These are phyloP conservation scores for Aspergillus novoparasiticus DNA, from an alignment of 2,329 filamentous ascomycete genomes.

Conservation along the genomic window DNA sequence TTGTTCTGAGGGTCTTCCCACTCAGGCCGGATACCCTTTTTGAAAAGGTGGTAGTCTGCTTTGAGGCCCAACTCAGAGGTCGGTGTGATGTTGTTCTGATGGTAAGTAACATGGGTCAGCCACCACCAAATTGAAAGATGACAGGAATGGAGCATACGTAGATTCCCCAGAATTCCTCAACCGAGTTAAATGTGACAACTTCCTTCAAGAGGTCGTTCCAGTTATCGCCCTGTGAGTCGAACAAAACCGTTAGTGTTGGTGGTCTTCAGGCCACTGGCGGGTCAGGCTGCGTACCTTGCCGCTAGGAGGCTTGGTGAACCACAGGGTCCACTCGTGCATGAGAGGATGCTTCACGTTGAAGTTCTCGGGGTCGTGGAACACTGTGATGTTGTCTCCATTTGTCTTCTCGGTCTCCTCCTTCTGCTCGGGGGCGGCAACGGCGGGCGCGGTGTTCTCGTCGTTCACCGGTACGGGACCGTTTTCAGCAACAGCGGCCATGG, in stretches of 20 bases:
- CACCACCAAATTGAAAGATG: background rate
- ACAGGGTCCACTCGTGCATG: constrained; percentile 96
- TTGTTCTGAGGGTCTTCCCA: constrained; percentile 99
- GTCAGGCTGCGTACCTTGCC: constrained; percentile 70
- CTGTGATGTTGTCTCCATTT: constrained; percentile 72
- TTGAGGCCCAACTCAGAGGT: constrained; percentile 95
- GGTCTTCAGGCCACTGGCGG: background rate
- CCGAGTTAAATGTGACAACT: constrained; percentile 97
- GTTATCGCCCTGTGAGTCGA: constrained; percentile 74
- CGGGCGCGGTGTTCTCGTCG: constrained; percentile 60
- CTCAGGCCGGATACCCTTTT: constrained; percentile 92
- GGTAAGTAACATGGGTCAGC: constrained; percentile 13
- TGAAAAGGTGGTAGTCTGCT: constrained; percentile 99
- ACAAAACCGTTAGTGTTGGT: constrained; percentile 12
- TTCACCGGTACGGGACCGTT: constrained; percentile 38
- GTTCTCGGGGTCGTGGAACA: constrained; percentile 98
- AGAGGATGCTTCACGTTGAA: constrained; percentile 99
- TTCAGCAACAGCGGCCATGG: constrained; percentile 42
- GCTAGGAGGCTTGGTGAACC: constrained; percentile 98
- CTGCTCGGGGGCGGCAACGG: constrained; percentile 50
- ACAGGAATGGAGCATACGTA: constrained; percentile 68
- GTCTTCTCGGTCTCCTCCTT: constrained; percentile 35
- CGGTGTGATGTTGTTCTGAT: constrained; percentile 94
- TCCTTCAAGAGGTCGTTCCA: constrained; percentile 98
- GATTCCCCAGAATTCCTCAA: constrained; percentile 99